Evolutionary conservation across 805 yeast species (phyloP).

Genomic region (Hanseniaspora hatyaiensis): DNA sequence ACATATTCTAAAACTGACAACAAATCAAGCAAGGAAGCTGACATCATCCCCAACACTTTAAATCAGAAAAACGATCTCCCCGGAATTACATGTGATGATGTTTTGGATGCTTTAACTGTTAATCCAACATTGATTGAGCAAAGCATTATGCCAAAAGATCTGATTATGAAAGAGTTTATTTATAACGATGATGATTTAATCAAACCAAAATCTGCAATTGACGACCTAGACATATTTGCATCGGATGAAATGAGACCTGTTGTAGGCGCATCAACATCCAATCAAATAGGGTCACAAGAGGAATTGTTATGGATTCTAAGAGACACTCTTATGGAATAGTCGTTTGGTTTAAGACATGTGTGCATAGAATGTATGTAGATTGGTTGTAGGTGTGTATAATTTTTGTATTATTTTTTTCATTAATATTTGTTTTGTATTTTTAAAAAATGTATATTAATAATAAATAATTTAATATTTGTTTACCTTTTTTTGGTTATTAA

Average conservation of each 20-base stretch:
- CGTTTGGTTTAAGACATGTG: too few relatives aligned
- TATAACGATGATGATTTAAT: conserved; percentile 44
- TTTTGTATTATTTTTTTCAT: neutral
- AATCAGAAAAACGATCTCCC: conserved; percentile 11
- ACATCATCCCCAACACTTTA: too few relatives aligned
- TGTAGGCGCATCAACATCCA: conserved; percentile 27
- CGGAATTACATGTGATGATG: conserved; percentile 50
- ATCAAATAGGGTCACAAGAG: conserved; percentile 47
- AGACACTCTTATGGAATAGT: conserved; percentile 41
- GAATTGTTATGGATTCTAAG: conserved; percentile 63
- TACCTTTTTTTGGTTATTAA: too few relatives aligned
- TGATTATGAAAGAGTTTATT: conserved; percentile 37
- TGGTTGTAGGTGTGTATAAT: too few relatives aligned
- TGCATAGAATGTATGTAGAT: too few relatives aligned
- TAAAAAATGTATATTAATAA: too few relatives aligned
- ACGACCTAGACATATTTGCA: conserved; percentile 27
- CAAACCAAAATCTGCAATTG: conserved; percentile 26
- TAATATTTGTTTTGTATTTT: neutral
- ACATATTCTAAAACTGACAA: neutral
- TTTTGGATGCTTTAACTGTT: conserved; percentile 50
- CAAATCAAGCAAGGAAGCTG: neutral
- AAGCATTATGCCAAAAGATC: conserved; percentile 44
- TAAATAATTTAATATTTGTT: too few relatives aligned
- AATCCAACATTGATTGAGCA: conserved; percentile 62
- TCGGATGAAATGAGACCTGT: conserved; percentile 25